A percentile compares a stretch with the other conserved stretches of the same genome.
Evolutionary conservation across 2,329 filamentous ascomycete genomes (phyloP).

Genomic region (Phyllosticta citriasiana): DNA sequence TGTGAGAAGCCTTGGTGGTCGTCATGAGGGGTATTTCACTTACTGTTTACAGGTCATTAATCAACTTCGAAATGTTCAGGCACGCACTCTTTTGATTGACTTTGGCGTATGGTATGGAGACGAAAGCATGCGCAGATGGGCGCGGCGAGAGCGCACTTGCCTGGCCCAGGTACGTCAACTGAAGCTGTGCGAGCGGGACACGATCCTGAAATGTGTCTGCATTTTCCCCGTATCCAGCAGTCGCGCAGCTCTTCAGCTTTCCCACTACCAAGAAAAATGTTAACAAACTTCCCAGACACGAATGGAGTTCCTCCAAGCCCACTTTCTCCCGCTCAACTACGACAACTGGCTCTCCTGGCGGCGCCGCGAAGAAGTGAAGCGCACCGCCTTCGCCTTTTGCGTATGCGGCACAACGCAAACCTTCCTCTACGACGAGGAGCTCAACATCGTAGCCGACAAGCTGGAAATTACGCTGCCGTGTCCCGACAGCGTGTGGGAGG

Average conservation of each 20-base stretch:
- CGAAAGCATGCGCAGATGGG: not conserved
- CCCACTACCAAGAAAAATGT: not conserved
- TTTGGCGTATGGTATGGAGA: slow-evolving; percentile 8
- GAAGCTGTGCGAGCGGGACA: no score
- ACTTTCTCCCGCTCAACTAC: not conserved
- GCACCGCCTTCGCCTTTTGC: slow-evolving; percentile 4
- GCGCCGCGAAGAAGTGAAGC: slow-evolving; percentile 5
- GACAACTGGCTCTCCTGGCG: slow-evolving; percentile 2
- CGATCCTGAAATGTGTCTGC: not conserved
- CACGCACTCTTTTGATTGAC: slow-evolving; percentile 2
- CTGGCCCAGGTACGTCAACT: not conserved
- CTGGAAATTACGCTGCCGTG: slow-evolving; percentile 1
- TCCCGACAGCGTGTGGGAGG: slow-evolving; percentile 6
- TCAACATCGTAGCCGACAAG: not conserved
- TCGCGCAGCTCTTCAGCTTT: not conserved
- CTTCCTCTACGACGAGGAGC: not conserved
- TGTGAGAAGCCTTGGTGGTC: not conserved
- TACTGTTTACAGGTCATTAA: not conserved
- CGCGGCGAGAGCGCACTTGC: not conserved
- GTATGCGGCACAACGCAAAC: slow-evolving; percentile 1
- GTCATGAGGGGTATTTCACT: not conserved
- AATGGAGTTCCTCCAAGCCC: not conserved
- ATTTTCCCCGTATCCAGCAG: not conserved
- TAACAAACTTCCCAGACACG: not conserved
- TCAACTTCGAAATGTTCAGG: not conserved